A percentile compares a stretch with the other conserved stretches of the same genome.
phyloP scores from a whole-genome alignment of 345 rosid species.

The Gossypium rotundifolium region DNA sequence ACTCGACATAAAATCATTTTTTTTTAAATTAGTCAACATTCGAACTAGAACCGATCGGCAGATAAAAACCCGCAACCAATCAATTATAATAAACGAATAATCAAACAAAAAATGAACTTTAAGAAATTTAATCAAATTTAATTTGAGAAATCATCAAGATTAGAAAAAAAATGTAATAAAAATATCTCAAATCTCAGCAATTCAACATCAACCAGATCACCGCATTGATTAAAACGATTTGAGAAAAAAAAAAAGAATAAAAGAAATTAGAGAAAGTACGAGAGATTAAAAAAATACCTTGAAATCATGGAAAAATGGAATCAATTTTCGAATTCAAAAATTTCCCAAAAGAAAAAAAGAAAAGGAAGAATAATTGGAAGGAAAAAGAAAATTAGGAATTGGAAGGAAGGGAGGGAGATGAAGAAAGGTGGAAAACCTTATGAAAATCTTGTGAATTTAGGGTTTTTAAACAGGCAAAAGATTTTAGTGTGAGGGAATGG shows the following conservation, averaged over 20 bases:
- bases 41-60: not conserved
- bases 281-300: not conserved
- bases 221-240: not conserved
- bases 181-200: not conserved
- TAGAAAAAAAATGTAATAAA: not conserved
- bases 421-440: not conserved
- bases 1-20: not conserved
- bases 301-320: not conserved
- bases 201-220: not conserved
- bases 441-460: not conserved
- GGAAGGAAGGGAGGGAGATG: not conserved
- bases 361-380: not conserved
- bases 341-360: not conserved
- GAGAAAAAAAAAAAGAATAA: not conserved
- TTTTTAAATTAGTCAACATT: not conserved
- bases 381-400: not conserved
- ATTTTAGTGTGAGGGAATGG: not conserved
- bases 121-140: not conserved
- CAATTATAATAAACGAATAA: not conserved
- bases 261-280: not conserved
- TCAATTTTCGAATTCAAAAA: not conserved
- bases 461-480: slow-evolving; percentile 14
- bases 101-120: not conserved
- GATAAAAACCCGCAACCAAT: not conserved
- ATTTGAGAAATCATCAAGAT: not conserved